Evolutionary conservation across 352 stramenopile species (phyloP).

Genomic region (Pythium pyrilobum): DNA sequence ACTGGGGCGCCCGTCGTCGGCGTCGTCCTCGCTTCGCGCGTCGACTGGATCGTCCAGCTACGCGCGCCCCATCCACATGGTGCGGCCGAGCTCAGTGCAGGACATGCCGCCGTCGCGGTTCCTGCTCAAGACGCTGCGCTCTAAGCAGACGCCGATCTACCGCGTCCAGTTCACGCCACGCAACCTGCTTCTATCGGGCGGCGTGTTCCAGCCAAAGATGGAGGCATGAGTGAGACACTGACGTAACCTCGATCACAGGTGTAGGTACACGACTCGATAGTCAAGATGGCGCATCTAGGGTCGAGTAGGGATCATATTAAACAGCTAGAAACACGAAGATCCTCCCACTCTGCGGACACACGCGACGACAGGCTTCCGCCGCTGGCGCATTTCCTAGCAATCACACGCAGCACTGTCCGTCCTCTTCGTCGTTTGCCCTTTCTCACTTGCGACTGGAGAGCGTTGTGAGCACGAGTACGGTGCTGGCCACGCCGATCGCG

Average conservation of each 20-base stretch:
- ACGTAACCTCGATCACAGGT: too few relatives aligned
- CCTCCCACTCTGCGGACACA: not conserved
- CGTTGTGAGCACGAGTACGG: constrained; percentile 22
- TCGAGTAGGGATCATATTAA: constrained; percentile 17
- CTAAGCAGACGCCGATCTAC: constrained; percentile 84
- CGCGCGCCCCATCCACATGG: constrained; percentile 50
- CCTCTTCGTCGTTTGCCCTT: not conserved
- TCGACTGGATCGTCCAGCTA: constrained; percentile 18
- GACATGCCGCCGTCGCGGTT: constrained; percentile 65
- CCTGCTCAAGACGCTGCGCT: constrained; percentile 78
- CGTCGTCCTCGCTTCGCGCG: constrained; percentile 1
- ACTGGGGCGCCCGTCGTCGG: not conserved
- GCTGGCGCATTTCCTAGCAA: not conserved
- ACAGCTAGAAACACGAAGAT: constrained; percentile 13
- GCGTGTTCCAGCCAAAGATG: constrained; percentile 57
- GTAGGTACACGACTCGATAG: too few relatives aligned
- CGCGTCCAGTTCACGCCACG: constrained; percentile 75
- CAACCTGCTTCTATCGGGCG: constrained; percentile 74
- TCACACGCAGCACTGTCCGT: not conserved
- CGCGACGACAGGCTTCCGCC: not conserved
- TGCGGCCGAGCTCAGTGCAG: constrained; percentile 42
- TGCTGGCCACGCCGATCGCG: constrained; percentile 20
- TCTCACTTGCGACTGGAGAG: constrained; percentile 21
- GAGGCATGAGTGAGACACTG: constrained; percentile 31
- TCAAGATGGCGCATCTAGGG: too few relatives aligned